Conservation (phyloP, 768 basidiomycete genomes). For the Boletus bicolor region DNA sequence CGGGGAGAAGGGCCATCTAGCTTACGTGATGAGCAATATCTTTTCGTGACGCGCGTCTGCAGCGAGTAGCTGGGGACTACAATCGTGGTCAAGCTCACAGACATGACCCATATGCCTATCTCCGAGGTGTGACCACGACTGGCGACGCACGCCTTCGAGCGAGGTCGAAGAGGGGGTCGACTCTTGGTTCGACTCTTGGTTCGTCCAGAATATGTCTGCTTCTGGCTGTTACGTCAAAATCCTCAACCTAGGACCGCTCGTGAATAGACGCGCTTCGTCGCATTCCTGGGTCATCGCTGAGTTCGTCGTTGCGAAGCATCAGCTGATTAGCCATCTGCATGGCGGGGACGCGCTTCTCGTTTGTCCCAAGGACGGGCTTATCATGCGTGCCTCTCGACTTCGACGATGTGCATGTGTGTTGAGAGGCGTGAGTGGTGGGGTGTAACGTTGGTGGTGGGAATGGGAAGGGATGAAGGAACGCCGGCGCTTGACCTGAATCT, state of each 20-base stretch:
- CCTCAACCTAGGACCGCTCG: slow-evolving; percentile 48
- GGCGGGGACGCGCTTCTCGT: slow-evolving; percentile 54
- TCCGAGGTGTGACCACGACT: slow-evolving; percentile 12
- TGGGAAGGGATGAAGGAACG: slow-evolving; percentile 2
- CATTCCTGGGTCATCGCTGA: slow-evolving; percentile 40
- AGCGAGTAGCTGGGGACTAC: slow-evolving; percentile 23
- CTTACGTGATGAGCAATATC: slow-evolving; percentile 29
- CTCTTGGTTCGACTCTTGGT: slow-evolving; percentile 4
- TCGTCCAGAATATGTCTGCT: slow-evolving; percentile 2
- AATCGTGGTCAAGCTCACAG: slow-evolving; percentile 6
- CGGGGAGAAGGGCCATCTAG: slow-evolving; percentile 12
- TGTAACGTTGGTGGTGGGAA: neutral
- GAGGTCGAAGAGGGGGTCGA: slow-evolving; percentile 12
- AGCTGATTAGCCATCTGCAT: slow-evolving; percentile 43
- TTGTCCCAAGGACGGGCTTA: slow-evolving; percentile 54
- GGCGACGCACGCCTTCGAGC: slow-evolving; percentile 12
- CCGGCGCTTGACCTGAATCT: neutral
- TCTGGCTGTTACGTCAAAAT: slow-evolving; percentile 51
- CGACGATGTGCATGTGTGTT: slow-evolving; percentile 25
- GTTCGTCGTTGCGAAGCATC: slow-evolving; percentile 47
- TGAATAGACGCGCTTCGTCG: slow-evolving; percentile 17
- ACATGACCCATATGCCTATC: slow-evolving; percentile 4
- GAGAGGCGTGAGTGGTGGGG: slow-evolving; percentile 7
- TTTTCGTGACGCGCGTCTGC: slow-evolving; percentile 44
- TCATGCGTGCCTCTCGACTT: slow-evolving; percentile 47